phyloP scores from a whole-genome alignment of 805 yeast genomes.

The Zygosaccharomyces lentus region DNA sequence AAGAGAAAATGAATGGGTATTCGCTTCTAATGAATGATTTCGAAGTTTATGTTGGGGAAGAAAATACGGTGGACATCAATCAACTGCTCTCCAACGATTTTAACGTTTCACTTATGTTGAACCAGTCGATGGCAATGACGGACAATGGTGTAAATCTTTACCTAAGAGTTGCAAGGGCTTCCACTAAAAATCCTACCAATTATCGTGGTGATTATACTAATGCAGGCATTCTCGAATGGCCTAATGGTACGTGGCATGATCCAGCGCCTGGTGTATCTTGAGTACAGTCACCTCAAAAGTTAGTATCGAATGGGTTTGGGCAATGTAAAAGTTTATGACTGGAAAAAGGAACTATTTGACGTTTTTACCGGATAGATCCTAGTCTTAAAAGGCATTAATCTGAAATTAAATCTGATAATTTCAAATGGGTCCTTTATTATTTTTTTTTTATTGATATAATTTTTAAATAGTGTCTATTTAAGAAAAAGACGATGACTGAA shows the following conservation, averaged over 20 bases:
- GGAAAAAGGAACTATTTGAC: no score
- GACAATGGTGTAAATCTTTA: slow-evolving; percentile 39
- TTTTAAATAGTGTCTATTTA: no score
- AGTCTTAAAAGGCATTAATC: no score
- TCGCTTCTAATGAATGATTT: slow-evolving; percentile 75
- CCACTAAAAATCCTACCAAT: slow-evolving; percentile 36
- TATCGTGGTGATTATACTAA: slow-evolving; percentile 59
- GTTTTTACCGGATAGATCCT: no score
- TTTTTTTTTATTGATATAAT: no score
- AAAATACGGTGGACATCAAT: slow-evolving; percentile 42
- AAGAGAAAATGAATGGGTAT: slow-evolving; percentile 42
- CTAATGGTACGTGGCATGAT: slow-evolving; percentile 48
- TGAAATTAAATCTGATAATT: no score
- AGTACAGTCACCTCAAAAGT: neutral
- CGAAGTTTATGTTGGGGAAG: slow-evolving; percentile 62
- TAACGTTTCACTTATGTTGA: slow-evolving; percentile 30
- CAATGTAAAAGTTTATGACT: no score
- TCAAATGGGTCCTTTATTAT: no score
- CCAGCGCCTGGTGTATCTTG: slow-evolving; percentile 52
- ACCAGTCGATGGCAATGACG: slow-evolving; percentile 28
- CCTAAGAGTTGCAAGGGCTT: slow-evolving; percentile 53
- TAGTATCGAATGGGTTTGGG: no score
- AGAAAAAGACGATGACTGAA: no score
- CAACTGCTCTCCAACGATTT: slow-evolving; percentile 33
- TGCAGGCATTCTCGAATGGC: slow-evolving; percentile 59